Conservation (phyloP, 2,329 filamentous ascomycete genomes). For the Aspergillus pseudonomiae region DNA sequence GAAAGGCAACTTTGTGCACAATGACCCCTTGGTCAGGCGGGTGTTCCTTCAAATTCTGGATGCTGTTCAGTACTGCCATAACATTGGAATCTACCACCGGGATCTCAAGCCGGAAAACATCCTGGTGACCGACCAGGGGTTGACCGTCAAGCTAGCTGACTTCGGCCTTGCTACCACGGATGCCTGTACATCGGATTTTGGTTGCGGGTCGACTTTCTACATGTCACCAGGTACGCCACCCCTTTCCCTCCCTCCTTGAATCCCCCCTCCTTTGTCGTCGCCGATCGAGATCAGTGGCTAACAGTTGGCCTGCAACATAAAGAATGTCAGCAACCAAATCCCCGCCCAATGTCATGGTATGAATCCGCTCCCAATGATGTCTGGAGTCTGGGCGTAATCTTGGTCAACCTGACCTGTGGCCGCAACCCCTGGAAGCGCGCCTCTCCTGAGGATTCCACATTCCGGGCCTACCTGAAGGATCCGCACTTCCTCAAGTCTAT, state of each 20-base stretch:
- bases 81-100: constrained; percentile 90
- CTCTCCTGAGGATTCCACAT: constrained; percentile 89
- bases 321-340: constrained; percentile 88
- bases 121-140: constrained; percentile 82
- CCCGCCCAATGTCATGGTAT: constrained; percentile 74
- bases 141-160: constrained; percentile 92
- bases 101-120: constrained; percentile 99
- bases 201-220: constrained; percentile 97
- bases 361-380: constrained; percentile 93
- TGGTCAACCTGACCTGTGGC: constrained; percentile 96
- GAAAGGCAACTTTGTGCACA: constrained; percentile 86
- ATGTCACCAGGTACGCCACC: constrained; percentile 89
- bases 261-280: not conserved
- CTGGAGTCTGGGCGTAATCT: constrained; percentile 96
- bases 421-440: constrained; percentile 99
- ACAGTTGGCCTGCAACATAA: constrained; percentile 20
- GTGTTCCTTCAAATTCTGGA: constrained; percentile 95
- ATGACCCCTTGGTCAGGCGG: constrained; percentile 82
- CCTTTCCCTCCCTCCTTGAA: constrained; percentile 9
- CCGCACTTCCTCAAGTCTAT: constrained; percentile 89
- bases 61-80: constrained; percentile 94
- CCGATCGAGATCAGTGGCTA: constrained; percentile 6
- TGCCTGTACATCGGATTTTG: constrained; percentile 85
- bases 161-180: constrained; percentile 93
- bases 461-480: constrained; percentile 84